Evolutionary conservation across 2,329 filamentous ascomycete genomes (phyloP), one percentile per base, ranked within the genome.

Genomic region (Penicillium sp.): DNA sequence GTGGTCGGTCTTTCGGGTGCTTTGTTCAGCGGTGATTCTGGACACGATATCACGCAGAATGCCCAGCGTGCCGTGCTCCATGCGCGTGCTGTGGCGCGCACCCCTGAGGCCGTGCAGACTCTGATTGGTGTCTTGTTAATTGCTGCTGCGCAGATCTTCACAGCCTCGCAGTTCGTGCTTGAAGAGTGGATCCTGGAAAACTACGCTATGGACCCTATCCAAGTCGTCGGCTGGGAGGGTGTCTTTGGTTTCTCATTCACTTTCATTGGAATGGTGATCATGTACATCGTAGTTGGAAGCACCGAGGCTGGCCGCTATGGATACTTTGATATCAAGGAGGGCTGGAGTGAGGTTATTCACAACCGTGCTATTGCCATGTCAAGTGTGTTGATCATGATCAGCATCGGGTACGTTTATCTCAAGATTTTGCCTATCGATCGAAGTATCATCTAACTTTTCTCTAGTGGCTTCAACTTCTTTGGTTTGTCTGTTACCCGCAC

Each of bases 381-480:
- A 21, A 96, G 91, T 61, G 51, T 97, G 7, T 74, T 96, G 55
- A 97, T 97, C 71, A 99, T 99, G 94, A 83, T 99, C 63, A 96
- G 91, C 67, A 99, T 99, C 66, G 93, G 93, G 89, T 95, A 84
- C 71, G 85, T 79, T 22, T 47, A 39, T 38, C 21, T 16, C 9
- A 43, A 40, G 13, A n/a, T 49, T 7, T 22, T 14, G 36, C 5
- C 36, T 29, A 36, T 42, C 52, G 10, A 36, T 42, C 52, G 10
- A 11, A 61, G 57, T 11, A 34, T 14, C 38, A 45, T 46, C 46
- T 47, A 27, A 44, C 34, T 27, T 16, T 27, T 29, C 55, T 59
- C 54, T 59, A 95, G 91, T 60, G 92, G 93, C 50, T 99, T 97
- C 84, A 99, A 99, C 78, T 99, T 96, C 80, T 99, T 99, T 74